phyloP scores from a whole-genome alignment of 2,329 filamentous ascomycete species.

The Colletotrichum viniferum region DNA sequence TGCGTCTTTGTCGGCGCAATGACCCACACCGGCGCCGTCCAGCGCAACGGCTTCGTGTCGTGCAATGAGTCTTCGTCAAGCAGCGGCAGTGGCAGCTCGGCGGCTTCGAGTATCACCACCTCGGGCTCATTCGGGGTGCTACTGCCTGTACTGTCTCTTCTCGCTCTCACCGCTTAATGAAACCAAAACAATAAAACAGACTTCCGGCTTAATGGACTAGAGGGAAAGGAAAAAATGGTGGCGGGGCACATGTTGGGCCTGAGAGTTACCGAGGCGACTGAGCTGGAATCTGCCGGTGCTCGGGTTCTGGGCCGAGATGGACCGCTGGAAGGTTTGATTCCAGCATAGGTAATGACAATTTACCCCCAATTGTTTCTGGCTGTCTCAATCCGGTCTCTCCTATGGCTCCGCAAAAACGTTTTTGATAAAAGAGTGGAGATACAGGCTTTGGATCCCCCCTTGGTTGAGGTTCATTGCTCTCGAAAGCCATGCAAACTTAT shows the following conservation, averaged over 20 bases:
- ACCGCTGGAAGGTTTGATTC: background rate
- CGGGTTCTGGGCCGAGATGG: background rate
- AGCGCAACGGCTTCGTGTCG: conserved; percentile 68
- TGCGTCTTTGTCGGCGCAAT: conserved; percentile 67
- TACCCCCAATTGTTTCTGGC: too few species aligned
- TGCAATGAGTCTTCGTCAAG: conserved; percentile 40
- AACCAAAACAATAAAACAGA: background rate
- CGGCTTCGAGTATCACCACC: background rate
- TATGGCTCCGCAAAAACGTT: too few species aligned
- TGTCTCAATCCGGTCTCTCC: too few species aligned
- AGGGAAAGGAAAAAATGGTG: background rate
- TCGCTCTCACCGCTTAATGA: background rate
- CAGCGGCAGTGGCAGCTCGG: background rate
- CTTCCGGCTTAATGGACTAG: background rate
- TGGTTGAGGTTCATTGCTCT: too few species aligned
- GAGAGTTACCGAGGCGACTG: background rate
- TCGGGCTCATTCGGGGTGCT: background rate
- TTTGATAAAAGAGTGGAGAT: too few species aligned
- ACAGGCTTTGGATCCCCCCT: too few species aligned
- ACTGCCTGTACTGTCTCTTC: background rate
- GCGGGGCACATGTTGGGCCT: background rate
- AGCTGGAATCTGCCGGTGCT: background rate
- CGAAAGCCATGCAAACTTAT: too few species aligned
- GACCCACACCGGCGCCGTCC: conserved; percentile 72
- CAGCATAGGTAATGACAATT: too few species aligned